Conservation (phyloP, 2,329 filamentous ascomycete species). For the Apiospora kogelbergensis region DNA sequence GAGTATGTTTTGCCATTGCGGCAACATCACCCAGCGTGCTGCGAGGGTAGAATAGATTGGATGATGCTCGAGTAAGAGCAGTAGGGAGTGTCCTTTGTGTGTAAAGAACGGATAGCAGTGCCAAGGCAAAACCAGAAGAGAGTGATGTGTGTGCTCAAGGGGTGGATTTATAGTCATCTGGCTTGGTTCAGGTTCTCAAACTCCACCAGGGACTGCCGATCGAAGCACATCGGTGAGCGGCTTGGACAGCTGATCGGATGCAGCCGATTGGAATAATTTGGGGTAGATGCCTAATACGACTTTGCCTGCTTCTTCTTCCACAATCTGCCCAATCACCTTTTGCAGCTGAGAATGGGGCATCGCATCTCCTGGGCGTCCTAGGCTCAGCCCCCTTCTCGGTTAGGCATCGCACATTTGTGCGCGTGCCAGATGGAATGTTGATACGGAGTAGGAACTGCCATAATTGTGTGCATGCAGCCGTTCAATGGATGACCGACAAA, state of each 20-base stretch:
- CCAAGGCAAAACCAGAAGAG: too few relatives aligned
- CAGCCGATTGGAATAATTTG: background rate
- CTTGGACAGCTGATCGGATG: background rate
- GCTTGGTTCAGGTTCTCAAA: background rate
- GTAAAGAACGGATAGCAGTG: background rate
- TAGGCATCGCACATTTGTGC: too few relatives aligned
- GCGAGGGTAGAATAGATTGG: background rate
- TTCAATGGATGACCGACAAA: too few relatives aligned
- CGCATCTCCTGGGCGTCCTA: too few relatives aligned
- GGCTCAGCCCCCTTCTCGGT: too few relatives aligned
- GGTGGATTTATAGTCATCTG: background rate
- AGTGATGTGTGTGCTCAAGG: too few relatives aligned
- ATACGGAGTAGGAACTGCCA: too few relatives aligned
- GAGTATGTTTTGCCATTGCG: background rate
- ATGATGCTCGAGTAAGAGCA: background rate
- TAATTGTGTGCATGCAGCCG: too few relatives aligned
- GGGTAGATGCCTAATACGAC: background rate
- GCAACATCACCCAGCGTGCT: background rate
- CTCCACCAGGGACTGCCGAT: background rate
- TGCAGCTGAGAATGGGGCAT: too few relatives aligned
- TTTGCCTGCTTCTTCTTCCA: too few relatives aligned
- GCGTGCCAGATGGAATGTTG: too few relatives aligned
- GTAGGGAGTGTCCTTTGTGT: background rate
- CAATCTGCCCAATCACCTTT: too few relatives aligned
- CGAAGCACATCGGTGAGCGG: background rate